Conservation (phyloP, 1,284 basidiomycete species). For the Ceraceosorus bombacis region DNA sequence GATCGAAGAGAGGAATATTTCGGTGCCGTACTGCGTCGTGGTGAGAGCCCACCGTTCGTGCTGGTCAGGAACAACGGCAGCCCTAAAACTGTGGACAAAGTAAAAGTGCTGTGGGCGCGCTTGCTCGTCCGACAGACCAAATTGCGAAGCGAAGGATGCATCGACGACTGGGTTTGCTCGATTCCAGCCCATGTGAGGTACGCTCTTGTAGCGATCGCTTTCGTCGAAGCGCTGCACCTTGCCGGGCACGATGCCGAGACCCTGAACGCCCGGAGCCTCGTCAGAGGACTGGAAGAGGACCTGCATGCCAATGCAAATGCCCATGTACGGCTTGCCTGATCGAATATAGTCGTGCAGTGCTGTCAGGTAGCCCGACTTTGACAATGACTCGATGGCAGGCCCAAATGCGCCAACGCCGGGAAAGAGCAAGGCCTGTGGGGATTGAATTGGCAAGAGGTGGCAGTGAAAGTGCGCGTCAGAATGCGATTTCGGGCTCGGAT, state of each 20-base stretch:
- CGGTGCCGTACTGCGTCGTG: conserved; percentile 83
- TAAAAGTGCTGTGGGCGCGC: conserved; percentile 62
- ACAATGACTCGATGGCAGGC: conserved; percentile 72
- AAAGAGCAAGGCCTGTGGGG: conserved; percentile 76
- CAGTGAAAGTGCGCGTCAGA: not conserved
- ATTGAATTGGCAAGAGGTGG: not conserved
- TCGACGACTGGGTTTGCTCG: conserved; percentile 23
- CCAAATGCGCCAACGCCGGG: conserved; percentile 96
- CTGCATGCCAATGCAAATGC: conserved; percentile 74
- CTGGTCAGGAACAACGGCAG: conserved; percentile 53
- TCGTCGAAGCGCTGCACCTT: conserved; percentile 45
- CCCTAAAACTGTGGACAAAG: conserved; percentile 94
- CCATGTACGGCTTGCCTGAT: conserved; percentile 78
- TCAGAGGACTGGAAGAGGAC: conserved; percentile 73
- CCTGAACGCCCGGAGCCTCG: conserved; percentile 35
- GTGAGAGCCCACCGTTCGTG: conserved; percentile 67
- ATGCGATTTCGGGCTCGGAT: too few relatives aligned
- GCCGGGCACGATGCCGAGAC: conserved; percentile 44
- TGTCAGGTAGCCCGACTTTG: conserved; percentile 65
- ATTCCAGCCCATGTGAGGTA: conserved; percentile 96
- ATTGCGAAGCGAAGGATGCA: conserved; percentile 19
- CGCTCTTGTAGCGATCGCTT: conserved; percentile 58
- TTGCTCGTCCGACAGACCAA: conserved; percentile 38
- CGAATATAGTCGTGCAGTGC: conserved; percentile 75
- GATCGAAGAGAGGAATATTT: conserved; percentile 82